phyloP scores from a whole-genome alignment of 441 rosid species.

The Populus tomentosa region DNA sequence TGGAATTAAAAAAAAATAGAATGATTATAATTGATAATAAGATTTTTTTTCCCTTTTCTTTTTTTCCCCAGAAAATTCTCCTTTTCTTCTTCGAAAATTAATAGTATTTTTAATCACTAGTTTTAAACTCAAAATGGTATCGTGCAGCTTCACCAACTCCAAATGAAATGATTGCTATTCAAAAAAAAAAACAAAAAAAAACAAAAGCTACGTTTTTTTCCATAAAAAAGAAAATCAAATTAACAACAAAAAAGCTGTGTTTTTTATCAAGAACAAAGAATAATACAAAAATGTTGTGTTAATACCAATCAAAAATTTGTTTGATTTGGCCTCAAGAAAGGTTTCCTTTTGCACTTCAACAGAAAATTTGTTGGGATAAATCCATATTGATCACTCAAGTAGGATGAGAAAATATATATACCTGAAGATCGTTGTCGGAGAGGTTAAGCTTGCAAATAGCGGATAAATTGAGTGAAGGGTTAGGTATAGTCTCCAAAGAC shows the following conservation, averaged over 20 bases:
- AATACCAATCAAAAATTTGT: neutral
- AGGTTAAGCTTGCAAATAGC: slow-evolving; percentile 68
- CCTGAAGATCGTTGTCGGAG: slow-evolving; percentile 85
- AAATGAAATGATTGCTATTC: neutral
- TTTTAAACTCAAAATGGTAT: neutral
- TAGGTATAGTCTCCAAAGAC: slow-evolving; percentile 54
- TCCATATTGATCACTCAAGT: neutral
- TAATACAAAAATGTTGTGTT: neutral
- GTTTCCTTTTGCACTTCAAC: neutral
- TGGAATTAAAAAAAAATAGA: too few relatives aligned
- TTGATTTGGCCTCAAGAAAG: neutral
- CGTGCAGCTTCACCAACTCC: neutral
- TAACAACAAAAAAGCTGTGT: neutral
- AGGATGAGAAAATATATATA: slow-evolving; percentile 4
- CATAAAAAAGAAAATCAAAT: too few relatives aligned
- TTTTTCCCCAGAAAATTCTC: too few relatives aligned
- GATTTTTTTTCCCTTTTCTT: too few relatives aligned
- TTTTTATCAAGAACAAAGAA: too few relatives aligned
- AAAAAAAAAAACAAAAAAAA: too few relatives aligned
- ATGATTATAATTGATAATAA: too few relatives aligned
- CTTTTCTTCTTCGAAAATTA: too few relatives aligned
- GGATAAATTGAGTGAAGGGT: slow-evolving; percentile 53
- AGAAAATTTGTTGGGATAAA: neutral
- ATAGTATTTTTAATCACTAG: neutral
- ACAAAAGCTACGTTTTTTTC: neutral